These are phyloP conservation scores for Candida tropicalis DNA, from an alignment of 1,139 yeast species.

Conservation along the genomic window DNA sequence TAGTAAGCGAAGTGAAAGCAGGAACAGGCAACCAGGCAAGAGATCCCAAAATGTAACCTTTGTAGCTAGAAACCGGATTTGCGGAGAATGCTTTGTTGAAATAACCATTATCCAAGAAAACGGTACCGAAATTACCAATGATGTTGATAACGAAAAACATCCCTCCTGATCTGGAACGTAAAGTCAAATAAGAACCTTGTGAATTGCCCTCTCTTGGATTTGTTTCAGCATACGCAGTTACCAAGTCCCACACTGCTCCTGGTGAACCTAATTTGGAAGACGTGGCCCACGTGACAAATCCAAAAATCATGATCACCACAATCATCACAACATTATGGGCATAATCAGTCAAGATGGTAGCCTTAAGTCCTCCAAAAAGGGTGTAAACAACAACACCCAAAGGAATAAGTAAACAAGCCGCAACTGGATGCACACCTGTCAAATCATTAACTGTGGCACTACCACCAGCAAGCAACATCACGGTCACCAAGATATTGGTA, in stretches of 20 bases:
- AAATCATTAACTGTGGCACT: slow-evolving; percentile 75
- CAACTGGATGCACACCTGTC: slow-evolving; percentile 83
- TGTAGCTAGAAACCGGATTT: slow-evolving; percentile 78
- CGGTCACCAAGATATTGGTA: slow-evolving; percentile 85
- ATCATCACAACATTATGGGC: slow-evolving; percentile 70
- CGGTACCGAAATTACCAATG: slow-evolving; percentile 89
- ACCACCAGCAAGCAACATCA: slow-evolving; percentile 86
- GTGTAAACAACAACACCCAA: slow-evolving; percentile 84
- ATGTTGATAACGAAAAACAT: slow-evolving; percentile 81
- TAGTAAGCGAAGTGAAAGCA: slow-evolving; percentile 74
- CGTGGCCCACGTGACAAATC: slow-evolving; percentile 66
- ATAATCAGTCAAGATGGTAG: slow-evolving; percentile 87
- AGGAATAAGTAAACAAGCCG: slow-evolving; percentile 80
- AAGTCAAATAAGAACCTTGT: slow-evolving; percentile 76
- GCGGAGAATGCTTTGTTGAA: slow-evolving; percentile 92
- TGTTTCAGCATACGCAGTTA: slow-evolving; percentile 56
- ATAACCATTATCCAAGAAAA: slow-evolving; percentile 85
- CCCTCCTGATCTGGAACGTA: slow-evolving; percentile 79
- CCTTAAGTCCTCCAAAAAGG: slow-evolving; percentile 85
- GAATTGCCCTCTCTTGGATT: slow-evolving; percentile 76
- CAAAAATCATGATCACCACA: slow-evolving; percentile 61
- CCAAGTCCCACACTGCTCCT: slow-evolving; percentile 71
- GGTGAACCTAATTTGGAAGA: slow-evolving; percentile 73
- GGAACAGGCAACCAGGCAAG: slow-evolving; percentile 92
- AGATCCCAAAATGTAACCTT: slow-evolving; percentile 93